phyloP scores from a whole-genome alignment of 768 basidiomycete genomes.

The Boletus subparvulus region DNA sequence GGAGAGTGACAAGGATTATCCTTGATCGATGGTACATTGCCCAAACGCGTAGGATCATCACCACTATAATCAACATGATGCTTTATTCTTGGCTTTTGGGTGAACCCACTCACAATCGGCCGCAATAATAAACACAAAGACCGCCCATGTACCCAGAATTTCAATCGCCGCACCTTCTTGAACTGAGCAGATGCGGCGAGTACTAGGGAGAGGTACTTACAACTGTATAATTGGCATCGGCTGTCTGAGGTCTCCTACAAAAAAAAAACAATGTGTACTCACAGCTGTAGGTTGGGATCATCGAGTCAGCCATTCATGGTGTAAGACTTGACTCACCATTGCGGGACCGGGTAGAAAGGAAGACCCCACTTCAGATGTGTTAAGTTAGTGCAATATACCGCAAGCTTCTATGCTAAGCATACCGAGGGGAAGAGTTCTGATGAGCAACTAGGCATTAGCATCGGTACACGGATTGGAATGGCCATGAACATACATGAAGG shows the following conservation, averaged over 20 bases:
- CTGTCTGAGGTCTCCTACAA: not conserved
- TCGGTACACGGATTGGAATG: not conserved
- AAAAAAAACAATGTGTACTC: not conserved
- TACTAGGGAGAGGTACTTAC: not conserved
- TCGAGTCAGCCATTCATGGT: not conserved
- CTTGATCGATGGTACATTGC: conserved; percentile 14
- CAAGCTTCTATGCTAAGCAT: not conserved
- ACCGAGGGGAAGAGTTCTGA: not conserved
- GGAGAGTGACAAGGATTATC: not conserved
- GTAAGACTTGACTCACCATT: not conserved
- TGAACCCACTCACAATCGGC: not conserved
- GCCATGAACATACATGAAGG: not conserved
- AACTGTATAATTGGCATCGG: not conserved
- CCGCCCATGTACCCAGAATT: not conserved
- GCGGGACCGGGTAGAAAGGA: not conserved
- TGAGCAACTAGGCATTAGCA: not conserved
- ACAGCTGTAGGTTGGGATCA: not conserved
- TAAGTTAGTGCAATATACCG: not conserved
- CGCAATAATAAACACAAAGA: not conserved
- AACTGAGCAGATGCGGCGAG: not conserved
- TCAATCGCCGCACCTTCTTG: not conserved
- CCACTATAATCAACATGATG: not conserved
- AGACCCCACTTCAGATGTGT: not conserved
- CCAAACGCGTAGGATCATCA: conserved; percentile 8
- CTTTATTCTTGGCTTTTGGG: not conserved